Percentiles rank a stretch among this genome's conserved stretches.
These are phyloP conservation scores for Axilococcus clingmanii DNA, from an alignment of 139 green algal species.

Conservation along the genomic window DNA sequence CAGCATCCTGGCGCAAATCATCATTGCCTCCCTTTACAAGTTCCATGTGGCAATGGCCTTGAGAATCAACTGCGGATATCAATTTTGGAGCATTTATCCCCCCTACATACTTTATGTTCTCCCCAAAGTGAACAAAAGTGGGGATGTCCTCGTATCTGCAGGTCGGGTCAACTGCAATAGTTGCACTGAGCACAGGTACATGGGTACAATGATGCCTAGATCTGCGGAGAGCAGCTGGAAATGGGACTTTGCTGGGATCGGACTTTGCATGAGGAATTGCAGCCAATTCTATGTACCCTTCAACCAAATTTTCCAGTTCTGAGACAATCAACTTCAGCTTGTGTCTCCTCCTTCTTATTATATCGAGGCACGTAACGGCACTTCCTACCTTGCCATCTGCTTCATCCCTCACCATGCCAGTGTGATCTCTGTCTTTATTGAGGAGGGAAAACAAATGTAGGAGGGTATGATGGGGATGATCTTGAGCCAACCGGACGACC, in stretches of 20 bases:
- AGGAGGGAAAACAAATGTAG: conserved; percentile 60
- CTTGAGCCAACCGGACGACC: conserved; percentile 46
- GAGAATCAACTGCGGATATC: conserved; percentile 39
- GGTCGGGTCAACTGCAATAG: conserved; percentile 37
- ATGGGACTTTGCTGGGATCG: conserved; percentile 9
- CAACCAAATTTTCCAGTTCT: conserved; percentile 46
- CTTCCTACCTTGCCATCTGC: conserved; percentile 17
- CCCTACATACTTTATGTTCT: conserved; percentile 47
- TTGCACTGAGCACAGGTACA: conserved; percentile 38
- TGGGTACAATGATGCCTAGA: background rate
- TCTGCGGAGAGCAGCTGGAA: conserved; percentile 18
- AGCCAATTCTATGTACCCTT: conserved; percentile 70
- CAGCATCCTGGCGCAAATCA: conserved; percentile 86
- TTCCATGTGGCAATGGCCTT: conserved; percentile 37
- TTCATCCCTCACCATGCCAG: conserved; percentile 3
- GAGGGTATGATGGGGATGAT: conserved; percentile 82
- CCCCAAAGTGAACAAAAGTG: conserved; percentile 35
- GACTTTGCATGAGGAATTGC: conserved; percentile 14
- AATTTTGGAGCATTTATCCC: conserved; percentile 87
- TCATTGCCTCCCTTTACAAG: conserved; percentile 73
- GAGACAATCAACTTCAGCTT: conserved; percentile 3
- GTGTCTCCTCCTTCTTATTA: background rate
- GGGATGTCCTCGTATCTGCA: conserved; percentile 45
- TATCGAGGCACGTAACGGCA: conserved; percentile 17
- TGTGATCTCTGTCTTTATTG: conserved; percentile 41